Base-by-base conservation (phyloP, 257 asterid species). In the Penstemon davidsonii region DNA sequence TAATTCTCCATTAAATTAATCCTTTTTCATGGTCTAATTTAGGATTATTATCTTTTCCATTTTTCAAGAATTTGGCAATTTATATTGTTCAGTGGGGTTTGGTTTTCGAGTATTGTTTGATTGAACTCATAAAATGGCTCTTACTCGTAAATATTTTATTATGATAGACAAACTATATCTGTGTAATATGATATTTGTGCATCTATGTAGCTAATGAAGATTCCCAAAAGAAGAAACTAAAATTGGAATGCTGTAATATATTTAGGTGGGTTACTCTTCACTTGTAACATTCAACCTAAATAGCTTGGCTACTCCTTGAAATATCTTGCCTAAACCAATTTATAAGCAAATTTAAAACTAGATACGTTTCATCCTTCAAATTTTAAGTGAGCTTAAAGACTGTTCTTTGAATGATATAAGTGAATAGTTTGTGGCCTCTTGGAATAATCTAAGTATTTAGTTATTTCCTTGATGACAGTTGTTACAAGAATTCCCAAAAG, bases 401-500 rank as follows among this genome's bases (percentile, higher is more conserved):
- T 13, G n/a, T 42, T 59, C n/a, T 62, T 15, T 6, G 18, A 42
- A 18, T 25, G 19, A 25, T 56, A 8, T 43, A 41, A 50, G 52
- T 53, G 42, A 42, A 33, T 56, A 13, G 18, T 64, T 50, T 54
- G 51, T 41, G 43, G 49, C 63, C 73, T 62, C 58, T 55, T 19
- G 45, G 57, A 45, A 71, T 45, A 13, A 72, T 66, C 69, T 25
- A 49, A 66, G 65, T 64, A 57, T 77, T 41, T 58, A 44, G 54
- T 8, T 39, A 39, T 72, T 68, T 69, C 46, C 44, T 73, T 75
- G 60, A 11, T 75, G 68, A 12, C 86, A 93, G 98, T 75, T 85
- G 49, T 80, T 88, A 57, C 81, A 78, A 77, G 89, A 90, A 68
- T 93, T 90, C 69, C 96, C 98, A 8, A 85, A 69, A 78, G 98